These are phyloP conservation scores for Metschnikowia cerradonensis DNA, from an alignment of 805 yeast species.

Conservation along the genomic window DNA sequence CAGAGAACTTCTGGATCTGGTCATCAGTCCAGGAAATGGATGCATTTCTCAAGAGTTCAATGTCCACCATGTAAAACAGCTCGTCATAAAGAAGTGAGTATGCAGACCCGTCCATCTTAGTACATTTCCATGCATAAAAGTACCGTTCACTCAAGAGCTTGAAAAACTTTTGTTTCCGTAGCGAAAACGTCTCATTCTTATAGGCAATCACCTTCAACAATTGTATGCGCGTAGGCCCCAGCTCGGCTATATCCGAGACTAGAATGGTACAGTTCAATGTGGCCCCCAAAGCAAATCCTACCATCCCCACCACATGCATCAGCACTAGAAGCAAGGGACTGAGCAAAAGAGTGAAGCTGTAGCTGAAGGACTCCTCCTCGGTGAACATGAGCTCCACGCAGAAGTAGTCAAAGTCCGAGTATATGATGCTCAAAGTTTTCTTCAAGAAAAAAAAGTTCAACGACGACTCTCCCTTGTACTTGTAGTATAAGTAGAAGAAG, in stretches of 20 bases:
- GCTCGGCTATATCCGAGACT: neutral
- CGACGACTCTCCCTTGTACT: slow-evolving; percentile 11
- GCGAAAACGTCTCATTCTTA: slow-evolving; percentile 1
- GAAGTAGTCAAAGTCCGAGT: slow-evolving; percentile 15
- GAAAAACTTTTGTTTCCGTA: slow-evolving; percentile 8
- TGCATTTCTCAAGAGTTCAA: slow-evolving; percentile 3
- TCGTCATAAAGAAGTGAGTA: slow-evolving; percentile 3
- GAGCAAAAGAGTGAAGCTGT: slow-evolving; percentile 10
- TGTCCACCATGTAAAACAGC: slow-evolving; percentile 7
- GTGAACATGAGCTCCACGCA: slow-evolving; percentile 13
- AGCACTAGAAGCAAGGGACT: slow-evolving; percentile 12
- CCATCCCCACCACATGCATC: slow-evolving; percentile 9
- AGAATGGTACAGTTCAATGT: slow-evolving; percentile 10
- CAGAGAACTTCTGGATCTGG: slow-evolving; percentile 10
- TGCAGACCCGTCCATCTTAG: slow-evolving; percentile 11
- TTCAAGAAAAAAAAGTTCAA: slow-evolving; percentile 17
- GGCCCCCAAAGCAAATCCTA: slow-evolving; percentile 11
- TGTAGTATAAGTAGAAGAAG: slow-evolving; percentile 20
- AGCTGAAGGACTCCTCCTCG: slow-evolving; percentile 7
- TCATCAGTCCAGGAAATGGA: slow-evolving; percentile 9
- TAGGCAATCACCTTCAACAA: neutral
- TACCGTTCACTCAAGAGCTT: slow-evolving; percentile 16
- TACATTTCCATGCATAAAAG: slow-evolving; percentile 17
- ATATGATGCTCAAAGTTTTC: slow-evolving; percentile 13
- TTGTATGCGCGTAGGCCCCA: neutral